Conservation (phyloP, 108 stramenopile species). For the Epipyxis sp. region DNA sequence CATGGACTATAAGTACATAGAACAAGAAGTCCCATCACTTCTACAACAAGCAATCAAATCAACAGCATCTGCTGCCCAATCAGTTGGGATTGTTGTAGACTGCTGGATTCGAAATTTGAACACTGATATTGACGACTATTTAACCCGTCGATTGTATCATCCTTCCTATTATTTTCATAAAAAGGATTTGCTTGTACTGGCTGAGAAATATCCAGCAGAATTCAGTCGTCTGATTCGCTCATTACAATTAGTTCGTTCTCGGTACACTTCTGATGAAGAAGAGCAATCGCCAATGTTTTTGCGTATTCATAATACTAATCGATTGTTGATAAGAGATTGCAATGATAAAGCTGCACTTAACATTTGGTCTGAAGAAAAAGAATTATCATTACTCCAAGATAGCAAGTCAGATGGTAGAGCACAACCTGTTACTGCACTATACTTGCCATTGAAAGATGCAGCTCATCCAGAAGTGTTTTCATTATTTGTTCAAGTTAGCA, state of each 20-base stretch:
- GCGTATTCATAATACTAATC: background rate
- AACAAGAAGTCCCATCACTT: too few species aligned
- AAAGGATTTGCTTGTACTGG: background rate
- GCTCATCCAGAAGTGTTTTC: background rate
- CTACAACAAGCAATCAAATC: too few species aligned
- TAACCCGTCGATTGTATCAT: constrained; percentile 2
- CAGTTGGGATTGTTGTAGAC: background rate
- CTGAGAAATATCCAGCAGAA: background rate
- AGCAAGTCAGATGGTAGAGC: background rate
- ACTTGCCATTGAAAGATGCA: background rate
- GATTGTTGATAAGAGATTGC: background rate
- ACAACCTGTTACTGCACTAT: background rate
- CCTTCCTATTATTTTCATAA: background rate
- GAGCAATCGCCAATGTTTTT: background rate
- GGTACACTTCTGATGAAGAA: too few species aligned
- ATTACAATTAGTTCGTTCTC: background rate
- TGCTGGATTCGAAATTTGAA: constrained; percentile 7
- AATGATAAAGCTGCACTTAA: background rate
- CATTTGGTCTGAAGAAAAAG: background rate
- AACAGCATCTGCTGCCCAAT: too few species aligned
- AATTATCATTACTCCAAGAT: background rate
- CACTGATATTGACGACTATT: background rate
- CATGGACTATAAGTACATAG: too few species aligned
- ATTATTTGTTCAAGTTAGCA: background rate
- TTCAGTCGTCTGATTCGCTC: background rate